phyloP scores from a whole-genome alignment of 768 basidiomycete species.

The Gloeopeniophorella convolvens region DNA sequence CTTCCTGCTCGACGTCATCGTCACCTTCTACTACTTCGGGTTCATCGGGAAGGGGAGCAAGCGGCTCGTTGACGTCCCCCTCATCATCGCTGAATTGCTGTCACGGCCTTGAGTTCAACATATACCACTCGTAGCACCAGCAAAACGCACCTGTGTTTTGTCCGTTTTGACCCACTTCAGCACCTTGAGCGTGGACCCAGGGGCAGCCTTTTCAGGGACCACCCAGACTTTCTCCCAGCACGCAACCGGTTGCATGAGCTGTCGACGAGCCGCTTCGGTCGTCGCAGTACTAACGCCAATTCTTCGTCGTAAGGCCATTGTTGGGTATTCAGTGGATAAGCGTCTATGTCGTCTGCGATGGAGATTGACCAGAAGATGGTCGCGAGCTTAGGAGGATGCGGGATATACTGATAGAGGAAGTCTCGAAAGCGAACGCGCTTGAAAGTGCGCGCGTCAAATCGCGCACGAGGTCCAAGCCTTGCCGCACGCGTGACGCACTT shows the following conservation, averaged over 20 bases:
- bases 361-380: no score
- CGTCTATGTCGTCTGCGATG: no score
- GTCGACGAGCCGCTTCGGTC: slow-evolving; percentile 73
- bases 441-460: no score
- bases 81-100: slow-evolving; percentile 90
- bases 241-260: slow-evolving; percentile 85
- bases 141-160: slow-evolving; percentile 55
- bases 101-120: neutral
- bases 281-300: slow-evolving; percentile 72
- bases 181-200: slow-evolving; percentile 57
- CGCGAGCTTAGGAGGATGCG: no score
- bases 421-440: no score
- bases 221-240: slow-evolving; percentile 82
- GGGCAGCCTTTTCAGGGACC: slow-evolving; percentile 45
- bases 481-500: no score
- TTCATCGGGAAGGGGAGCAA: slow-evolving; percentile 74
- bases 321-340: neutral
- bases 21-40: slow-evolving; percentile 70
- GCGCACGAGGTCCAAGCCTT: no score
- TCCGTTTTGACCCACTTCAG: slow-evolving; percentile 79
- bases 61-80: slow-evolving; percentile 68
- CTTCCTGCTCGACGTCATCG: slow-evolving; percentile 72
- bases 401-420: no score
- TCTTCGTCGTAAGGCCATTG: slow-evolving; percentile 67
- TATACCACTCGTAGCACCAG: neutral